phyloP scores from a whole-genome alignment of 2,329 filamentous ascomycete genomes.

The Diaporthe batatas region DNA sequence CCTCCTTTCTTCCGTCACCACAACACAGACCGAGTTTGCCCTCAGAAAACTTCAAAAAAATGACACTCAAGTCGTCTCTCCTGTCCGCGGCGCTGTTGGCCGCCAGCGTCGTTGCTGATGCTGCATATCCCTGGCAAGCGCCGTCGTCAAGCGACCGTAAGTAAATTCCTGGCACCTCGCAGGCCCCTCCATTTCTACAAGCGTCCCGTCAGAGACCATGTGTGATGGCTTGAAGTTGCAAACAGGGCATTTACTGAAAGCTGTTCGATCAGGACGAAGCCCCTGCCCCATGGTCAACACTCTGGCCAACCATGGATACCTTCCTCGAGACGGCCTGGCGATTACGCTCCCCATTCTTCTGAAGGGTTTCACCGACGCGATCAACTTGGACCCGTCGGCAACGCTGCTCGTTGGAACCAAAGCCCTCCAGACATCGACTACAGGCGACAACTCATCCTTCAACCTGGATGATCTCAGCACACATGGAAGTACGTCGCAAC shows the following conservation, averaged over 20 bases:
- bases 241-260: neutral
- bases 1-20: neutral
- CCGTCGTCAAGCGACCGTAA: conserved; percentile 17
- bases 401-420: conserved; percentile 24
- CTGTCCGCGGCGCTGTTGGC: neutral
- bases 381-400: conserved; percentile 26
- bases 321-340: conserved; percentile 16
- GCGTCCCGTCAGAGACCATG: neutral
- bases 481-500: conserved; percentile 43
- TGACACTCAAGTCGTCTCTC: neutral
- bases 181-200: too few relatives aligned
- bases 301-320: conserved; percentile 25
- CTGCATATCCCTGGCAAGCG: conserved; percentile 6
- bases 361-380: neutral
- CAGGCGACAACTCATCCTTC: conserved; percentile 47
- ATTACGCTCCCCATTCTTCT: conserved; percentile 11
- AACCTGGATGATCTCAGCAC: conserved; percentile 49
- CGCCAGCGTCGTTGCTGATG: conserved; percentile 2
- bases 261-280: conserved; percentile 9
- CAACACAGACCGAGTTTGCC: neutral
- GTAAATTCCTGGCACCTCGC: neutral
- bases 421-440: conserved; percentile 46
- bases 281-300: conserved; percentile 32
- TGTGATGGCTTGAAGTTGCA: neutral
- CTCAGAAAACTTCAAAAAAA: neutral